Evolutionary conservation across 2,329 filamentous ascomycete species (phyloP), one percentile per base, ranked within the genome.

Genomic region (Diplodia mutila): DNA sequence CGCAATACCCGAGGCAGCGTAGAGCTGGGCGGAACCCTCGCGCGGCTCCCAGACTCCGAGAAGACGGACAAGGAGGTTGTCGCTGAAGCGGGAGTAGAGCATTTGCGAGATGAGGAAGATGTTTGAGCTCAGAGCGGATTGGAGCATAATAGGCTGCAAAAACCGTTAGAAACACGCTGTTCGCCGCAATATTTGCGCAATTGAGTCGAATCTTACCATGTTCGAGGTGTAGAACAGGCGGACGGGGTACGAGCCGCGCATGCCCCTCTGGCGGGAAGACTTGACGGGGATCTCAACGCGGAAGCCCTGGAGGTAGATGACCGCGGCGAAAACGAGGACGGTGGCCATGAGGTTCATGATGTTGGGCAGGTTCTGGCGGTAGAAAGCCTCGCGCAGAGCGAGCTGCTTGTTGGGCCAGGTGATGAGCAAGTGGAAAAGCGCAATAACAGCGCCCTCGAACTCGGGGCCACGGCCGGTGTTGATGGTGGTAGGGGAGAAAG

Each of bases 211-310:
- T 55, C 49, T 23, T 48, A 65, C 63, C 96, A 99, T 99, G 91
- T 99, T 99, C 81, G 94, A 97, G 79, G 95, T 99, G 86, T 99
- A 99, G 89, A 99, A 99, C 69, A 99, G 92, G 78, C 96, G 94
- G 81, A 99, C 89, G 76, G 95, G 95, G 88, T 98, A 99, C 49
- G 94, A 97, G 77, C 94, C 96, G 77, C 95, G 94, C 80, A 97
- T 95, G 82, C 95, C 95, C 87, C 95, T 94, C 88, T 99, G 95
- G 84, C 95, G 94, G 75, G 93, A 94, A 69, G 94, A 97, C 90
- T 99, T 99, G 87, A 99, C 95, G 71, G 96, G 96, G 79, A 99
- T 99, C 85, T 99, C 95, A 78, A 99, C 95, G 74, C 95, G 95
- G 93, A 99, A 98, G 73, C 95, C 94, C 85, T 97, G 93, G 71